Percentiles rank a stretch among this genome's conserved stretches.
phyloP scores from a whole-genome alignment of 2,329 filamentous ascomycete species.

The Aspergillus brasiliensis region DNA sequence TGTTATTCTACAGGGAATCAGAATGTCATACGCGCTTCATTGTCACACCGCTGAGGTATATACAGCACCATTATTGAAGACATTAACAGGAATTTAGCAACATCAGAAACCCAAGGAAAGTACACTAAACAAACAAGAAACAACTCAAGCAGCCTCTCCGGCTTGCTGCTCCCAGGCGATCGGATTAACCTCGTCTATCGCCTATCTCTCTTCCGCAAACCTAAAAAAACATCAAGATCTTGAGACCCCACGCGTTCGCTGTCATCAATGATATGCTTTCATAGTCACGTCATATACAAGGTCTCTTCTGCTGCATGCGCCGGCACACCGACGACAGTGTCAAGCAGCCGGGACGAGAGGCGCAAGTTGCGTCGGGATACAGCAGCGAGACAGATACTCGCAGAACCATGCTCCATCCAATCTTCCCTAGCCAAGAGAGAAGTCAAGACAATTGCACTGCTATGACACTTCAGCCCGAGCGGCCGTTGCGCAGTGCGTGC shows the following conservation, averaged over 20 bases:
- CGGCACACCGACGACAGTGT: conserved; percentile 1
- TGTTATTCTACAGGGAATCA: neutral
- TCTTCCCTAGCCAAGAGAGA: conserved; percentile 3
- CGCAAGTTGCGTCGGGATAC: neutral
- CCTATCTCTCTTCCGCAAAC: conserved; percentile 1
- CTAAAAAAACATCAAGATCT: conserved; percentile 3
- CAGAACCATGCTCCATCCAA: neutral
- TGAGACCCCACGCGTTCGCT: conserved; percentile 3
- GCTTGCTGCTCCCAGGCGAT: neutral
- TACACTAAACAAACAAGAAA: conserved; percentile 20
- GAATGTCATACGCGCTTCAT: conserved; percentile 44
- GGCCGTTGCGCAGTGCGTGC: conserved; percentile 43
- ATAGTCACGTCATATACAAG: conserved; percentile 19
- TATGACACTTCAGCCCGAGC: conserved; percentile 17
- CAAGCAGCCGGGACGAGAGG: neutral
- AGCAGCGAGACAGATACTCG: conserved; percentile 5
- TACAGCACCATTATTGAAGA: conserved; percentile 38
- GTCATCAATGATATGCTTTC: conserved; percentile 17
- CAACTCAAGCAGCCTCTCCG: conserved; percentile 6
- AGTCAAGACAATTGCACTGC: conserved; percentile 7
- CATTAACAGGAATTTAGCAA: conserved; percentile 26
- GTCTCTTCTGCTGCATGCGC: conserved; percentile 6
- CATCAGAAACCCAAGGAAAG: conserved; percentile 12
- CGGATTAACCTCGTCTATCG: conserved; percentile 5
- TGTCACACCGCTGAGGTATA: conserved; percentile 41